Conservation (phyloP, 1,284 basidiomycete species). For the Malassezia sympodialis region DNA sequence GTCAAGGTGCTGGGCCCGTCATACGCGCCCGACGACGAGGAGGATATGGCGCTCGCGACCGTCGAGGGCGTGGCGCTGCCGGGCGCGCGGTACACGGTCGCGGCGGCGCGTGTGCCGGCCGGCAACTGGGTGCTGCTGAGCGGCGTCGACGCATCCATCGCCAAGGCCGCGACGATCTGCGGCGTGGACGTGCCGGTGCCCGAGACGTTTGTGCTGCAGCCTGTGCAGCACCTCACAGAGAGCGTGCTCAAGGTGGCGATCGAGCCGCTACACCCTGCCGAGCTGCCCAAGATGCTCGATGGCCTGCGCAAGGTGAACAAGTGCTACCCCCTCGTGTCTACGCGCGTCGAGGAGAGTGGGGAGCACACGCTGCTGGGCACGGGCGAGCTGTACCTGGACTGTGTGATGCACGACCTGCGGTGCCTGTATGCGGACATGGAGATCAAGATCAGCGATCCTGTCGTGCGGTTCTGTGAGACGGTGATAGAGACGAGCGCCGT, state of each 20-base stretch:
- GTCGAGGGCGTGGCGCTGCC: conserved; percentile 81
- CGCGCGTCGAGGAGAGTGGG: conserved; percentile 95
- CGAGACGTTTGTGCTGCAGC: conserved; percentile 84
- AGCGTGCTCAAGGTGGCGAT: conserved; percentile 98
- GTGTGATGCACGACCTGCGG: conserved; percentile 88
- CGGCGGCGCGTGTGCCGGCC: conserved; percentile 73
- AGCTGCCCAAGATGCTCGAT: conserved; percentile 95
- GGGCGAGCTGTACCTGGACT: conserved; percentile 93
- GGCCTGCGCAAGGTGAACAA: conserved; percentile 95
- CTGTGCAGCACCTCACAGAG: conserved; percentile 89
- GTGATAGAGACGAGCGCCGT: conserved; percentile 94
- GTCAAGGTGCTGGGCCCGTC: conserved; percentile 96
- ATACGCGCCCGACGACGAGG: conserved; percentile 93
- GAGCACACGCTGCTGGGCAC: conserved; percentile 96
- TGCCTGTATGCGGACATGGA: conserved; percentile 92
- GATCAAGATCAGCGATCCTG: conserved; percentile 98
- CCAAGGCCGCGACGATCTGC: conserved; percentile 78
- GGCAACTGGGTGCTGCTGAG: conserved; percentile 86
- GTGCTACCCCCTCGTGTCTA: conserved; percentile 82
- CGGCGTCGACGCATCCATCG: conserved; percentile 85
- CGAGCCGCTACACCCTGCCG: conserved; percentile 91
- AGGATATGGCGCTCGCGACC: conserved; percentile 82
- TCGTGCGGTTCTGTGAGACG: conserved; percentile 96
- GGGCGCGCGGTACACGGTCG: conserved; percentile 86
- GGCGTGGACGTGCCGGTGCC: conserved; percentile 50